Conservation (phyloP, 169 alveolate species). For the Plasmodium vivax region DNA sequence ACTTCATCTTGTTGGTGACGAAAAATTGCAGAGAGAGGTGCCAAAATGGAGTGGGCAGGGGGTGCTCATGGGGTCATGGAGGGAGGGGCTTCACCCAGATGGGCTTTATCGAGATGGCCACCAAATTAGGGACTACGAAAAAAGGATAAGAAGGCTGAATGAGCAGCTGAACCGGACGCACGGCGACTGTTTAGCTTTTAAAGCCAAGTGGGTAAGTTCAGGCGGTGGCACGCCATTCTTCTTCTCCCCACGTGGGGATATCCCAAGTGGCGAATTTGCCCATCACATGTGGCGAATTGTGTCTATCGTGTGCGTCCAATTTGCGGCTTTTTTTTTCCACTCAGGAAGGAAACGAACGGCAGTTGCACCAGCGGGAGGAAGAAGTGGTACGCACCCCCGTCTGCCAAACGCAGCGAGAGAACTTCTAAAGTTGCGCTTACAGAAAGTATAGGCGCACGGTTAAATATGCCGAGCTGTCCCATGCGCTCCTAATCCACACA, state of each 20-base stretch:
- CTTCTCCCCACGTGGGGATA: background rate
- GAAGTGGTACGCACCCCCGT: background rate
- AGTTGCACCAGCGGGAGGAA: background rate
- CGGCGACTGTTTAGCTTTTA: constrained; percentile 8
- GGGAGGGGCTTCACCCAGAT: background rate
- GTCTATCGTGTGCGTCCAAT: background rate
- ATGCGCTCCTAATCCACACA: background rate
- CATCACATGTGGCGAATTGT: background rate
- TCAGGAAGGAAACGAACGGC: background rate
- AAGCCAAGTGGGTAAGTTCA: constrained; percentile 36
- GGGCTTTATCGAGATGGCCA: background rate
- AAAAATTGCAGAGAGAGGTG: background rate
- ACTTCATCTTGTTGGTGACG: background rate
- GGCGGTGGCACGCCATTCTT: background rate
- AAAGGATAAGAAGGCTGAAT: constrained; percentile 24
- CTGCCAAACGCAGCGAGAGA: background rate
- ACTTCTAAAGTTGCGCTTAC: background rate
- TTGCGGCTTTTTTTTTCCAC: background rate
- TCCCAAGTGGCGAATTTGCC: background rate
- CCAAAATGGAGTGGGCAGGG: background rate
- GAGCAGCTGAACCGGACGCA: constrained; percentile 15
- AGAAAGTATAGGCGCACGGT: too few species aligned
- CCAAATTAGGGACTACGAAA: constrained; percentile 13
- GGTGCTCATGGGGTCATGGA: background rate
- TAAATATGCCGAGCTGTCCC: background rate